Evolutionary conservation across 345 rosid species (phyloP), one percentile per base, ranked within the genome.

Genomic region (Bruguiera gymnorhiza): DNA sequence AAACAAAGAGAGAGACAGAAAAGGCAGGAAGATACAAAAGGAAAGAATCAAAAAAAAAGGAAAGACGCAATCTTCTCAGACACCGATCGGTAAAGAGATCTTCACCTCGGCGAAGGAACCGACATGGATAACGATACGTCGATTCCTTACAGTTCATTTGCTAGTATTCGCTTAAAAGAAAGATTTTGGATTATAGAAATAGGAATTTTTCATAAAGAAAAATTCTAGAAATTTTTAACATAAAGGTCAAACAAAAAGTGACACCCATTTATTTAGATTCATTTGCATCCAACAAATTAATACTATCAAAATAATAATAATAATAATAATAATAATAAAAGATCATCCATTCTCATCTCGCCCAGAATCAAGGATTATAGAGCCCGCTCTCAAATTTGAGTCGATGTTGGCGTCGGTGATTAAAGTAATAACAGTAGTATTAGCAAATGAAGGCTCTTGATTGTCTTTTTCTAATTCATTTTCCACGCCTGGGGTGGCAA

Each of bases 201-300:
- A n/a, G n/a, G n/a, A n/a, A n/a, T n/a, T n/a, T n/a, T n/a, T n/a
- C n/a, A n/a, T n/a, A n/a, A n/a, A n/a, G n/a, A n/a, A n/a, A n/a
- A n/a, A n/a, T n/a, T n/a, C n/a, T n/a, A n/a, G n/a, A n/a, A n/a
- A n/a, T n/a, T n/a, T n/a, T n/a, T n/a, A n/a, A n/a, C n/a, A n/a
- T n/a, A n/a, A 23, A 23, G 24, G 24, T 23, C 24, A 23, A 23
- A 23, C 24, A 23, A 59, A 67, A 36, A 36, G 62, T n/a, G 73
- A 29, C 66, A 55, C 29, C 63, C 65, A 66, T 68, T 64, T 69
- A 73, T 63, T 58, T 72, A 21, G 81, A 75, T 66, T 66, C 79
- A 78, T 71, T 70, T 55, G 37, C 72, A 56, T 72, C 48, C 63
- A 63, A 51, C 54, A 70, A 63, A 21, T 37, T 58, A 52, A 75